Evolutionary conservation across 495 filamentous ascomycete genomes (phyloP), one percentile per base, ranked within the genome.

Genomic region (Tricharina praecox): DNA sequence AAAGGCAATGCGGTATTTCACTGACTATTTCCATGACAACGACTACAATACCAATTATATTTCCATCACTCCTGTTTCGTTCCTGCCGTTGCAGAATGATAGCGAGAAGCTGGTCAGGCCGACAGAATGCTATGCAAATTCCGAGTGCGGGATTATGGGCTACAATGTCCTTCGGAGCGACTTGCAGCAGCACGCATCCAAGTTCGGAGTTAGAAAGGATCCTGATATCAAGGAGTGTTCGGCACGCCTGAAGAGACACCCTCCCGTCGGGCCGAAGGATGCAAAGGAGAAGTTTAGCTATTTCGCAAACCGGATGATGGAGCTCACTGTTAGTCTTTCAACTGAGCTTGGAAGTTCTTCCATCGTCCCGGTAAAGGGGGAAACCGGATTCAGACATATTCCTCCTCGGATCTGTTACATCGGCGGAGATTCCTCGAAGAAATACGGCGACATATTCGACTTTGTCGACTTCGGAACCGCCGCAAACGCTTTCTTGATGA

Each of bases 381-480:
- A 44, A 9, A 28, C 47, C 13, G 23, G 43, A 41, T 48, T 67
- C 21, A 70, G 67, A 28, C 65, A 70, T 48, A 61, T 85, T 26
- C 67, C 71, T 23, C 88, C 87, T 1, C 69, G 65, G 21, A 63
- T 73, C 25, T 85, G 80, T 56, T 94, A 90, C 63, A 69, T 97
- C 4, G n/a, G n/a, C n/a, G 78, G 79, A 19, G 79, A 82, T 19
- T 73, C 71, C 20, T 78, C 78, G 48, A 67, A 76, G 18, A 73
- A 72, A 10, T 96, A 87, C 54, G 78, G 73, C 30, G 83, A 90
- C 23, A 85, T 99, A 15, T 93, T 96, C 52, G 86, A 95, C 60
- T 99, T 93, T 64, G 85, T 96, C 3, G 81, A 95, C 61, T 95
- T 94, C 64, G 85, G 86, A 2, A 62, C 70, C 43, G 76, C 87